phyloP scores from a whole-genome alignment of 176 grass and related monocot genomes.

The Lolium perenne region DNA sequence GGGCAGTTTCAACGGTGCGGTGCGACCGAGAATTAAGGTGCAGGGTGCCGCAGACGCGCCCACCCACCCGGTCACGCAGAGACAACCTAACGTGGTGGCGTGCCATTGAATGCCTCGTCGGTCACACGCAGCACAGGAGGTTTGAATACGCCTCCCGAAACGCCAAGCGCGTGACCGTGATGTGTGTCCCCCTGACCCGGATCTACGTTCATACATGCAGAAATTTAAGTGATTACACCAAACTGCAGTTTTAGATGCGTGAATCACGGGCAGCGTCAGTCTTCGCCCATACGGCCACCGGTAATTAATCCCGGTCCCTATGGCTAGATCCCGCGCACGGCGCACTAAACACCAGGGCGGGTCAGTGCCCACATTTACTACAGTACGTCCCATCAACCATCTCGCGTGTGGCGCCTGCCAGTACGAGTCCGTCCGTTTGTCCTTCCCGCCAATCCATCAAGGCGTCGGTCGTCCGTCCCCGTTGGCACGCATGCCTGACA shows the following conservation, averaged over 20 bases:
- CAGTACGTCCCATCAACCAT: neutral
- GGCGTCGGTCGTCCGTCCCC: too few species aligned
- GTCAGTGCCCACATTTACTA: neutral
- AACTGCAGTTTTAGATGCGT: slow-evolving; percentile 24
- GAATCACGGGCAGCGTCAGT: neutral
- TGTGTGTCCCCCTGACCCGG: slow-evolving; percentile 15
- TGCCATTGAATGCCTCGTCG: slow-evolving; percentile 22
- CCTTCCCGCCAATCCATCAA: too few species aligned
- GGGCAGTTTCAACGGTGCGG: neutral
- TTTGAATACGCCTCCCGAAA: slow-evolving; percentile 48
- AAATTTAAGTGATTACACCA: slow-evolving; percentile 1
- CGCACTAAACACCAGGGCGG: neutral
- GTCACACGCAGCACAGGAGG: neutral
- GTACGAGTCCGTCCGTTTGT: neutral
- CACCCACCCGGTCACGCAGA: neutral
- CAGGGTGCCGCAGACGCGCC: neutral
- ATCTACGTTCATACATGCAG: neutral
- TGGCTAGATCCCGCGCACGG: too few species aligned
- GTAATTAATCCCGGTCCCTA: neutral
- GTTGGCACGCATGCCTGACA: neutral
- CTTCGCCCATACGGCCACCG: neutral
- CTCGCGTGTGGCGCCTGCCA: neutral
- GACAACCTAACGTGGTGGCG: neutral
- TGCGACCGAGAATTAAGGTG: slow-evolving; percentile 18
- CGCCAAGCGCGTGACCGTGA: slow-evolving; percentile 45